Evolutionary conservation across 352 stramenopile genomes (phyloP).

Genomic region (Phytophthora gonapodyides): DNA sequence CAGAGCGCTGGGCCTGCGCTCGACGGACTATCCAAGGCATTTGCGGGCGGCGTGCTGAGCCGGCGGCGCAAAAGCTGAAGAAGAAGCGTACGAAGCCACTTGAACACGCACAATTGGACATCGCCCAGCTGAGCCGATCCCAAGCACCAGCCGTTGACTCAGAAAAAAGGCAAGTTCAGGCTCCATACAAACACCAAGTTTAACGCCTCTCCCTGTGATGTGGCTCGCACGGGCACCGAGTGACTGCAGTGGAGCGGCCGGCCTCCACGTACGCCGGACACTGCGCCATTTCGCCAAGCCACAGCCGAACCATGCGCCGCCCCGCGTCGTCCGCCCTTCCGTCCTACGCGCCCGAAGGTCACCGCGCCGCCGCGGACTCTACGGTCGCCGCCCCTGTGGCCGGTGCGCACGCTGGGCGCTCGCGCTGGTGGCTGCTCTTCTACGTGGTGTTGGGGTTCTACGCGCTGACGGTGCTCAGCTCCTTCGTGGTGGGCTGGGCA

Average conservation of each 20-base stretch:
- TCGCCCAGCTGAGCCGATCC: neutral
- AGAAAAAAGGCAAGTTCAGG: neutral
- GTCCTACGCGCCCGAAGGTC: conserved; percentile 21
- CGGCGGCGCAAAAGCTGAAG: neutral
- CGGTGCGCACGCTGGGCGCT: neutral
- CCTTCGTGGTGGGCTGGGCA: conserved; percentile 15
- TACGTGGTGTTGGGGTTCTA: conserved; percentile 38
- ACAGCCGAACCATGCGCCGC: conserved; percentile 30
- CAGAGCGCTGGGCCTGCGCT: neutral
- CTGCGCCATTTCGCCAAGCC: conserved; percentile 20
- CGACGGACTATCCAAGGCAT: conserved; percentile 3
- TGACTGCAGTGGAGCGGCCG: conserved; percentile 10
- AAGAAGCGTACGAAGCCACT: neutral
- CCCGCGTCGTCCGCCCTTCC: conserved; percentile 35
- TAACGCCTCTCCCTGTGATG: conserved; percentile 17
- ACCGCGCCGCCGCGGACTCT: neutral
- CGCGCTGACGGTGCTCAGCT: conserved; percentile 23
- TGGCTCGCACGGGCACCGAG: conserved; percentile 17
- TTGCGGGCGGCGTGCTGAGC: neutral
- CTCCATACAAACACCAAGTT: too few species aligned
- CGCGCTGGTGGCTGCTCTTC: conserved; percentile 34
- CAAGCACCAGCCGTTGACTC: conserved; percentile 22
- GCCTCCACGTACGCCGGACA: conserved; percentile 17
- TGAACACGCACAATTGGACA: conserved; percentile 10
- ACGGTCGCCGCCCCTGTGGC: neutral